phyloP scores from a whole-genome alignment of 495 filamentous ascomycete genomes.

The Tuber magnatum region DNA sequence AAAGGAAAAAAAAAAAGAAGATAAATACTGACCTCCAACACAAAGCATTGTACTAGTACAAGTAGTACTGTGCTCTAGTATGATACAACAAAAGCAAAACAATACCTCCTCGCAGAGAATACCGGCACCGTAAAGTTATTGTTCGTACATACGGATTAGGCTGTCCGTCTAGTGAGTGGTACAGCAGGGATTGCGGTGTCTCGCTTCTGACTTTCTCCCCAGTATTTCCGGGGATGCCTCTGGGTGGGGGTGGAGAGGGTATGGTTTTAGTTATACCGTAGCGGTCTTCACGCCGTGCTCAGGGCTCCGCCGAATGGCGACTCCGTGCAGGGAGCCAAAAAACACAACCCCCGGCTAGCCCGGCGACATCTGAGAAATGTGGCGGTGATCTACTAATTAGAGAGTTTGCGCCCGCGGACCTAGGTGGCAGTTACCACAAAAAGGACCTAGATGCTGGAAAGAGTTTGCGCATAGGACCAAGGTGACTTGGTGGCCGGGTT shows the following conservation, averaged over 20 bases:
- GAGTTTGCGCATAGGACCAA: too few species aligned
- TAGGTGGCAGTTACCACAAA: too few species aligned
- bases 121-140: background rate
- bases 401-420: too few species aligned
- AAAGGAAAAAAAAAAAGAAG: too few species aligned
- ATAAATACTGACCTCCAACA: too few species aligned
- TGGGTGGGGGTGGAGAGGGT: background rate
- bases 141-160: background rate
- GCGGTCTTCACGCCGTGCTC: background rate
- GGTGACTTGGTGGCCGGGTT: too few species aligned
- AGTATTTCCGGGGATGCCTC: background rate
- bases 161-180: background rate
- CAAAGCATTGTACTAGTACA: too few species aligned
- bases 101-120: background rate
- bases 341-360: background rate
- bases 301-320: background rate
- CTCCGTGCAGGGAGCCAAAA: background rate
- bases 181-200: background rate
- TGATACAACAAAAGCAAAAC: background rate
- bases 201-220: background rate
- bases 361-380: background rate
- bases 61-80: too few species aligned
- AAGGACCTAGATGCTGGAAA: too few species aligned
- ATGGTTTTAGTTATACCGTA: background rate
- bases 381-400: background rate